Conservation (phyloP, 1,284 basidiomycete species). For the Sphaerobolus stellatus region DNA sequence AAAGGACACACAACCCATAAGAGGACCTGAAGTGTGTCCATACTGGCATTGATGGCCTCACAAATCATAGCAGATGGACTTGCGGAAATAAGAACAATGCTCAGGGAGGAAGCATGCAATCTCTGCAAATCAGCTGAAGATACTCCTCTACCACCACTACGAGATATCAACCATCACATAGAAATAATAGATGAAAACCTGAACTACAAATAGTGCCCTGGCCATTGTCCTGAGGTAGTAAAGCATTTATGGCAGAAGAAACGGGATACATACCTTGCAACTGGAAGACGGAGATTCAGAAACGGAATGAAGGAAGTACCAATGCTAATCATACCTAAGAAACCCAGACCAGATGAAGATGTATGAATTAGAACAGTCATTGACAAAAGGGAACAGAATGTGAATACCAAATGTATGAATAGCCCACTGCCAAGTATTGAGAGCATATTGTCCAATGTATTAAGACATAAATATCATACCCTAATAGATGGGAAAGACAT, state of each 20-base stretch:
- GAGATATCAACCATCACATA: constrained; percentile 35
- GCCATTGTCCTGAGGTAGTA: constrained; percentile 30
- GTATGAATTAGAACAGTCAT: constrained; percentile 21
- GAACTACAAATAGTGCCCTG: constrained; percentile 27
- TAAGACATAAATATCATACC: constrained; percentile 23
- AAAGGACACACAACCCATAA: constrained; percentile 14
- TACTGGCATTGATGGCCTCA: constrained; percentile 17
- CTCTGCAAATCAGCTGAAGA: constrained; percentile 26
- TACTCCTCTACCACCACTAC: constrained; percentile 30
- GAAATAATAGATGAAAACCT: constrained; percentile 31
- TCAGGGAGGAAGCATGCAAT: constrained; percentile 22
- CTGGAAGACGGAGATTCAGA: constrained; percentile 28
- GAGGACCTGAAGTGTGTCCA: constrained; percentile 21
- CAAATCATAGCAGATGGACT: too few species aligned
- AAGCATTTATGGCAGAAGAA: constrained; percentile 30
- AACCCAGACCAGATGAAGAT: constrained; percentile 21
- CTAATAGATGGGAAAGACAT: constrained; percentile 18
- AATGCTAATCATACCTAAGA: constrained; percentile 36
- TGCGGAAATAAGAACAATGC: too few species aligned
- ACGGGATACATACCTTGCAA: constrained; percentile 24
- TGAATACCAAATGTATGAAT: constrained; percentile 25
- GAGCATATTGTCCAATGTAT: constrained; percentile 23
- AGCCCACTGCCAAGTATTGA: constrained; percentile 28
- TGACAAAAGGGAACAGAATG: constrained; percentile 22
- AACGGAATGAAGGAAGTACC: constrained; percentile 31